Conservation (phyloP, 2,329 filamentous ascomycete species). For the Zymoseptoria pseudotritici region DNA sequence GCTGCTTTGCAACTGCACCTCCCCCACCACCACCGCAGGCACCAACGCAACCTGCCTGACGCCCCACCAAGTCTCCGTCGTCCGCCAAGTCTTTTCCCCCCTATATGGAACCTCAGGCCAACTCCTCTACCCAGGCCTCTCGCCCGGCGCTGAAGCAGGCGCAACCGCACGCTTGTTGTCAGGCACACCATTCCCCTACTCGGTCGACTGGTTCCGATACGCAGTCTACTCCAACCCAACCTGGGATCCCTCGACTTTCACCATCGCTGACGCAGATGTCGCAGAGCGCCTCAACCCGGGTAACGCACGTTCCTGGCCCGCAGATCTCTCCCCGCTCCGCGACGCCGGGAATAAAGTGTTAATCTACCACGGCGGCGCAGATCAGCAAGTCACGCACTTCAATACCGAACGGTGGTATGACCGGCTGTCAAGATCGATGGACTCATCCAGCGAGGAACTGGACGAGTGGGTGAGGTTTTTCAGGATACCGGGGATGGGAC, state of each 20-base stretch:
- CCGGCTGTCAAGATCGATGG: conserved; percentile 15
- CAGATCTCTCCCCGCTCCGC: conserved; percentile 31
- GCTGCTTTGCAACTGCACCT: conserved; percentile 25
- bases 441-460: neutral
- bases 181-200: conserved; percentile 38
- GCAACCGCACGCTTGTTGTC: conserved; percentile 34
- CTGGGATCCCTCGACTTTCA: conserved; percentile 35
- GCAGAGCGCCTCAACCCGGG: conserved; percentile 32
- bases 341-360: conserved; percentile 37
- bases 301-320: conserved; percentile 32
- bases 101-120: conserved; percentile 26
- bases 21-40: conserved; percentile 29
- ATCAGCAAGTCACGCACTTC: neutral
- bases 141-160: conserved; percentile 23
- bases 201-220: conserved; percentile 45
- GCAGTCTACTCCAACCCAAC: conserved; percentile 38
- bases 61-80: conserved; percentile 33
- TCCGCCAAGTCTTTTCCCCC: conserved; percentile 35
- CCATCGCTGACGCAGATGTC: conserved; percentile 31
- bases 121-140: conserved; percentile 22
- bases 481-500: conserved; percentile 34
- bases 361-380: conserved; percentile 21
- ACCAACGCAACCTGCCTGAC: conserved; percentile 40
- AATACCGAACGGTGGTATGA: conserved; percentile 10
- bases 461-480: conserved; percentile 34